Evolutionary conservation across 345 rosid species (phyloP).

Genomic region (Eucalyptus sp.): DNA sequence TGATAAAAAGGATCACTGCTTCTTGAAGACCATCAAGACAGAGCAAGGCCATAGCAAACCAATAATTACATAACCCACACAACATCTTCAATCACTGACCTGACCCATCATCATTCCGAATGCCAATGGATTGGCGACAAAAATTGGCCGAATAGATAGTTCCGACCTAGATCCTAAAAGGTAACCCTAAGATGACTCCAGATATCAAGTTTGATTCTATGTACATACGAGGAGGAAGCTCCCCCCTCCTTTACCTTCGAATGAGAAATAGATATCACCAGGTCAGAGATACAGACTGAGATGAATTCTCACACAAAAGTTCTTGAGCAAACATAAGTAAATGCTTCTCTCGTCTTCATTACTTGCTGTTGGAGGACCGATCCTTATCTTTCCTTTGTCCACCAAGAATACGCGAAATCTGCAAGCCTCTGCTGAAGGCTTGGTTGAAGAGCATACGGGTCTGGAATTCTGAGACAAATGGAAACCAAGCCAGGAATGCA

Average conservation of each 20-base stretch:
- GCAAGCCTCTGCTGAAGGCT: constrained; percentile 98
- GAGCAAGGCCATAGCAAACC: background rate
- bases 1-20: background rate
- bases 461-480: constrained; percentile 95
- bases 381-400: constrained; percentile 89
- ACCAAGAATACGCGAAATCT: constrained; percentile 96
- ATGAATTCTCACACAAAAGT: background rate
- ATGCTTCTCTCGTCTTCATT: constrained; percentile 11
- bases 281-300: background rate
- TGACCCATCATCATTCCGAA: background rate
- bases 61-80: background rate
- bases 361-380: constrained; percentile 68
- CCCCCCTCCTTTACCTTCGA: background rate
- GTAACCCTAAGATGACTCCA: background rate
- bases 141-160: background rate
- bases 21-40: background rate
- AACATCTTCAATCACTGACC: background rate
- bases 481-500: constrained; percentile 98
- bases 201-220: background rate
- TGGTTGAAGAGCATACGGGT: constrained; percentile 99
- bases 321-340: background rate
- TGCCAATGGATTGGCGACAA: background rate
- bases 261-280: background rate
- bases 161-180: background rate
- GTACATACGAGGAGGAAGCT: background rate